Conservation (phyloP, 2,329 filamentous ascomycete species). For the Zymoseptoria crescenta region DNA sequence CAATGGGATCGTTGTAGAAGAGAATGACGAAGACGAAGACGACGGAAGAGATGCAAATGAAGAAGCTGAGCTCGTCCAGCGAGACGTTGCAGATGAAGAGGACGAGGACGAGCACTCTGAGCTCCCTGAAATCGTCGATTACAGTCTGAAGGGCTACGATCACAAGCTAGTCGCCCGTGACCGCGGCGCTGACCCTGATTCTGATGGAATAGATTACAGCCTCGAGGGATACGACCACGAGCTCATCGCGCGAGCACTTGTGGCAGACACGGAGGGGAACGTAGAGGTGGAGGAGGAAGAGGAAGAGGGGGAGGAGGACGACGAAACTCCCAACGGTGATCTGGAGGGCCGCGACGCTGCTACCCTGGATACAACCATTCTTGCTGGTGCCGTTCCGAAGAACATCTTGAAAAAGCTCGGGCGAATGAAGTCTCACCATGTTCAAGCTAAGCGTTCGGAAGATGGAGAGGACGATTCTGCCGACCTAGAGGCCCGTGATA, state of each 20-base stretch:
- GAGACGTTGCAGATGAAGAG: neutral
- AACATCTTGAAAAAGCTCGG: neutral
- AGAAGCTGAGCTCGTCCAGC: neutral
- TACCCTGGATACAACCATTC: neutral
- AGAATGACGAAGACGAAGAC: neutral
- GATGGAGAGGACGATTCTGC: neutral
- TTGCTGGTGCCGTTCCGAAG: neutral
- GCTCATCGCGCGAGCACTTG: neutral
- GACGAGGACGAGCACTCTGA: neutral
- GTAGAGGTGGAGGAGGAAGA: slow-evolving; percentile 1
- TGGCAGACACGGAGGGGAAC: neutral
- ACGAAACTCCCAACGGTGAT: slow-evolving; percentile 3
- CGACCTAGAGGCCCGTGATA: neutral
- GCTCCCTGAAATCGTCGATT: neutral
- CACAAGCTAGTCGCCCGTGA: slow-evolving; percentile 1
- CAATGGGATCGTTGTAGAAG: neutral
- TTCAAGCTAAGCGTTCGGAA: neutral
- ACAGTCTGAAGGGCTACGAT: slow-evolving; percentile 3
- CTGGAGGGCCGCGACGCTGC: slow-evolving; percentile 1
- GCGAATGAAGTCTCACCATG: slow-evolving; percentile 4
- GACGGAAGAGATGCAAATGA: neutral
- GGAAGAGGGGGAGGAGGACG: slow-evolving; percentile 1
- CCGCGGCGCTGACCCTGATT: neutral
- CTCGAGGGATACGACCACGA: slow-evolving; percentile 5
- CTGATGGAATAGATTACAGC: neutral